Conservation (phyloP, 441 rosid species). For the Pelargonium myrrhifolium region DNA sequence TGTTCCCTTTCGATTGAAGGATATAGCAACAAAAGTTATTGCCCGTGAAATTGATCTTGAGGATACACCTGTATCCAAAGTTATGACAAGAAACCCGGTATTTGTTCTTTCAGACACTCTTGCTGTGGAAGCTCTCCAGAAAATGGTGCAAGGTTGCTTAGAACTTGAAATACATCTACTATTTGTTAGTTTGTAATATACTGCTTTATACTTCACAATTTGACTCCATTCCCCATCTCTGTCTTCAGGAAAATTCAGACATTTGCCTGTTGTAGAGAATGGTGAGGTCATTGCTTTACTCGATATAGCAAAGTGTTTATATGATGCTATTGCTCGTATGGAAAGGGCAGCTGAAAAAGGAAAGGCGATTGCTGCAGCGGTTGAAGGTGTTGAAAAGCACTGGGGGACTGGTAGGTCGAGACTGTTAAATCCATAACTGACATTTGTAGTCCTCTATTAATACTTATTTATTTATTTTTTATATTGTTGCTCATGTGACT, state of each 20-base stretch:
- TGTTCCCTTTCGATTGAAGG: slow-evolving; percentile 36
- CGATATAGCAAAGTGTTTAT: slow-evolving; percentile 89
- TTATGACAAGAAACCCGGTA: slow-evolving; percentile 89
- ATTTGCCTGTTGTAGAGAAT: slow-evolving; percentile 95
- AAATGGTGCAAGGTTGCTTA: slow-evolving; percentile 88
- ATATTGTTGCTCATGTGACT: slow-evolving; percentile 8
- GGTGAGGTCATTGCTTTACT: slow-evolving; percentile 96
- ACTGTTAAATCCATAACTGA: slow-evolving; percentile 20
- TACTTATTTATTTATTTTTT: not conserved
- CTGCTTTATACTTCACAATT: not conserved
- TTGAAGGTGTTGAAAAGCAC: slow-evolving; percentile 91
- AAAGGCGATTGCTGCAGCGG: slow-evolving; percentile 97
- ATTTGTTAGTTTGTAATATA: not conserved
- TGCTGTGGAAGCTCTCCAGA: slow-evolving; percentile 95
- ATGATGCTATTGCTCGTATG: slow-evolving; percentile 98
- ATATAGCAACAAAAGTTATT: slow-evolving; percentile 76
- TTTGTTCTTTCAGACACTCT: slow-evolving; percentile 95
- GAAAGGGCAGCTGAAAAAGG: slow-evolving; percentile 99
- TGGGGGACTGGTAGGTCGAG: slow-evolving; percentile 84
- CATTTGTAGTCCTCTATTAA: not conserved
- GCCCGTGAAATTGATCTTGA: slow-evolving; percentile 65
- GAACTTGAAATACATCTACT: slow-evolving; percentile 12
- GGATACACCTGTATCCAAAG: slow-evolving; percentile 85
- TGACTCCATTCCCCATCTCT: slow-evolving; percentile 17
- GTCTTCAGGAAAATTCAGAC: slow-evolving; percentile 82